Base-by-base conservation (phyloP, 148 eudicot genomes). In the Spergularia marina region DNA sequence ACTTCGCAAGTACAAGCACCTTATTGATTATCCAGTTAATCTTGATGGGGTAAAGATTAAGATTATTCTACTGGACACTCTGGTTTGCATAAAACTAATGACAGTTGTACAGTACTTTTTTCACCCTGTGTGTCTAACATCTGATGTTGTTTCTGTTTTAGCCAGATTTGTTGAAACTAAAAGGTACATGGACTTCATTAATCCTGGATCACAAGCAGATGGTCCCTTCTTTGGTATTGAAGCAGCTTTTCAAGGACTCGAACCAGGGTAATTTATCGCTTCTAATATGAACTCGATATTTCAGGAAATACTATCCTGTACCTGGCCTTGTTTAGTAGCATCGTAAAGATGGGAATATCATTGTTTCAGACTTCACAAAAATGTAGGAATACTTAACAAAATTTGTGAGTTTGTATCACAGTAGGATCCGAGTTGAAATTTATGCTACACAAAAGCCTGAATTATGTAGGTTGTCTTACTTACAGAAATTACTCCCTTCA, bases 141-240 rank as follows among this genome's bases (percentile, higher is more conserved):
- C 25, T 79, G 75, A 58, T 69, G 10, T 17, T 1, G 23, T 47
- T 65, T 56, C 4, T 18, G 41, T 66, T 55, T 25, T 51, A 72
- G 70, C 18, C 84, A 94, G 96, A 70, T 94, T 94, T 81, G 98
- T 86, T 12, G 98, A 94, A 85, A 94, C 97, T 23, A 94, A 91
- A 84, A 80, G 97, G 83, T 87, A 89, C 73, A 94, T 94, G 96
- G 98, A 94, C 77, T 87, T 87, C 73, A 71, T 74, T 34, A 81
- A 53, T 79, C 97, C 98, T 4, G 96, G 98, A 73, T 94, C 98
- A 81, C 98, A 94, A 86, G 97, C 96, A 77, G 96, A 87, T 25
- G 97, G 92, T 58, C 79, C 92, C 52, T 94, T 94, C 85, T 90
- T 94, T 7, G 96, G 98, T 49, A 41, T 94, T 56, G 98, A 94